Evolutionary conservation across 2,329 filamentous ascomycete species (phyloP), one percentile per base, ranked within the genome.

Genomic region (Cyphellophora europaea): DNA sequence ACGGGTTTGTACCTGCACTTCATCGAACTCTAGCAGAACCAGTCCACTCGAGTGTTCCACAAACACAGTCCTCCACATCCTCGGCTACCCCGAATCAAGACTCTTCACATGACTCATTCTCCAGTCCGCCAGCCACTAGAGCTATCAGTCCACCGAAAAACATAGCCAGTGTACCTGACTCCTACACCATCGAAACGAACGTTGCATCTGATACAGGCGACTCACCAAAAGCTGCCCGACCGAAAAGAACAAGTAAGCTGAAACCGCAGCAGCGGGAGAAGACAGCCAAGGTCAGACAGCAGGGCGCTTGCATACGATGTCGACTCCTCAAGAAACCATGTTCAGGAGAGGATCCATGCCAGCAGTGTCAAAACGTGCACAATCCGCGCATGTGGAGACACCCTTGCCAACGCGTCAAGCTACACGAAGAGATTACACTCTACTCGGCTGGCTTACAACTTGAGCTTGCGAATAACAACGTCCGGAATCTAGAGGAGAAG

Each of bases 291-390:
- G 68, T 76, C 19, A 64, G 74, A 15, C 76, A 77, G 51, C 62
- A 66, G 34, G 74, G 74, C 10, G 74, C 74, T 5, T 78, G 74
- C 47, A 68, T 77, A 42, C 67, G 74, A 19, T 78, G 74, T 50
- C 69, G 73, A 11, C 77, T 78, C 73, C 56, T 78, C 15, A 78
- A 77, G 56, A 78, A 78, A 48, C 69, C 72, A 55, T 78, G 74
- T 46, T 77, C 73, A 6, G 69, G 70, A 19, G 72, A 71, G 13
- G 74, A 63, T 25, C 74, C 74, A 11, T 78, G 74, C 50, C 68
- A 59, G 16, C 74, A 71, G 6, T 78, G 74, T 43, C 62, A 62
- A 33, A 68, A 67, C 40, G 69, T 78, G n/a, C 71, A 75, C 48
- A 72, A 67, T 39, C 73, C 74, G 21, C 64, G 74, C 27, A 46